These are phyloP conservation scores for Xylaria intraflava DNA, from an alignment of 495 filamentous ascomycete genomes.

Conservation along the genomic window DNA sequence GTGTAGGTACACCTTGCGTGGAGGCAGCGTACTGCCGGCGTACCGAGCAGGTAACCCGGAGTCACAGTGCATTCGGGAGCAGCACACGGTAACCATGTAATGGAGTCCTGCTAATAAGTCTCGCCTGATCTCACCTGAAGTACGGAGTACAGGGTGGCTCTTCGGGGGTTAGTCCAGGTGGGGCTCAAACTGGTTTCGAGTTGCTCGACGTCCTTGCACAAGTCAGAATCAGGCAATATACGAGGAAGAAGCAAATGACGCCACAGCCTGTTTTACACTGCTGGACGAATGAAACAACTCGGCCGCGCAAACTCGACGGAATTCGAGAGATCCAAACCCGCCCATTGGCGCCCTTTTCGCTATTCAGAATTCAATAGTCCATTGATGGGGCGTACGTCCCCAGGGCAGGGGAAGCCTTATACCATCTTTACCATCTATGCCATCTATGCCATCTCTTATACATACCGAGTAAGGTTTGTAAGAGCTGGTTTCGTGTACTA, in stretches of 20 bases:
- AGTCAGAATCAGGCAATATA: conserved; percentile 5
- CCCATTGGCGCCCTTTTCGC: conserved; percentile 14
- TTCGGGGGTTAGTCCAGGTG: neutral
- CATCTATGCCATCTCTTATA: too few species aligned
- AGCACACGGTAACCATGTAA: neutral
- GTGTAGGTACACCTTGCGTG: too few species aligned
- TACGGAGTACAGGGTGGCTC: conserved; percentile 6
- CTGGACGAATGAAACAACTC: conserved; percentile 23
- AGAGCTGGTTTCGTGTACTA: too few species aligned
- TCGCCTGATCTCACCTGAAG: conserved; percentile 14
- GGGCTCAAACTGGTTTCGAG: neutral
- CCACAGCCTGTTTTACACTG: conserved; percentile 19
- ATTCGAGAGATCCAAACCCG: neutral
- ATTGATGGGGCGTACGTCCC: conserved; percentile 7
- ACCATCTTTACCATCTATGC: too few species aligned
- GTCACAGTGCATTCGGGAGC: too few species aligned
- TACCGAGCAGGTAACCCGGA: too few species aligned
- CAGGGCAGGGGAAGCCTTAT: conserved; percentile 5
- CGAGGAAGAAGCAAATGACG: conserved; percentile 1
- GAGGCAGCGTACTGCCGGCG: too few species aligned
- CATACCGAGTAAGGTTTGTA: too few species aligned
- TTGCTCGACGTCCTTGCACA: neutral
- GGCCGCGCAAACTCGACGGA: too few species aligned
- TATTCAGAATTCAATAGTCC: conserved; percentile 28
- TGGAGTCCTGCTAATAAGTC: neutral